Conservation (phyloP, 192 early-diverging fungal species). For the Gamsiella multidivaricata region DNA sequence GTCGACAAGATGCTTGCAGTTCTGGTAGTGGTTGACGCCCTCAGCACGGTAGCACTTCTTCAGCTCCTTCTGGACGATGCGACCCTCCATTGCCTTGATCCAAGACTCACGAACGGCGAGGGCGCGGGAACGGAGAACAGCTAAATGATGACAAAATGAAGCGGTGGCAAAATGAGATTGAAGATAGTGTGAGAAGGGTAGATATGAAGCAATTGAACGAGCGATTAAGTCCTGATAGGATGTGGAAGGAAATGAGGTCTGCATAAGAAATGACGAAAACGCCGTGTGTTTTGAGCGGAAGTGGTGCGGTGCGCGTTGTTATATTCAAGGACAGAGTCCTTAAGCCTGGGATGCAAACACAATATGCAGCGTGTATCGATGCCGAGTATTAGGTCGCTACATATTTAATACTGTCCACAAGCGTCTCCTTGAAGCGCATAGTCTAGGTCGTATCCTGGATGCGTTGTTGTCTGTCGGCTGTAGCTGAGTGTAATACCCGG, state of each 20-base stretch:
- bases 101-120: slow-evolving; percentile 88
- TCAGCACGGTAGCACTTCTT: slow-evolving; percentile 92
- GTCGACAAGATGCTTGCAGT: slow-evolving; percentile 86
- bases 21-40: slow-evolving; percentile 94
- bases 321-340: no score
- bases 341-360: no score
- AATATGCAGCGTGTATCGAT: no score
- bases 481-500: background rate
- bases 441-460: background rate
- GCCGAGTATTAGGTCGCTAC: no score
- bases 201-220: no score
- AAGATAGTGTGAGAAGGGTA: no score
- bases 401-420: no score
- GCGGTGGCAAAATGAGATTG: background rate
- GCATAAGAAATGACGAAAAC: no score
- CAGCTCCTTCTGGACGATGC: slow-evolving; percentile 85
- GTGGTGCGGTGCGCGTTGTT: no score
- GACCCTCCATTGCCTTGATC: slow-evolving; percentile 91
- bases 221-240: background rate
- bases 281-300: no score
- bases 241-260: background rate
- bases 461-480: background rate
- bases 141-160: slow-evolving; percentile 26
- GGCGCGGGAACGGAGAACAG: slow-evolving; percentile 77
- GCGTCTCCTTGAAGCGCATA: no score